Base-by-base conservation (phyloP, 805 yeast species). In the Metschnikowia lochheadii region DNA sequence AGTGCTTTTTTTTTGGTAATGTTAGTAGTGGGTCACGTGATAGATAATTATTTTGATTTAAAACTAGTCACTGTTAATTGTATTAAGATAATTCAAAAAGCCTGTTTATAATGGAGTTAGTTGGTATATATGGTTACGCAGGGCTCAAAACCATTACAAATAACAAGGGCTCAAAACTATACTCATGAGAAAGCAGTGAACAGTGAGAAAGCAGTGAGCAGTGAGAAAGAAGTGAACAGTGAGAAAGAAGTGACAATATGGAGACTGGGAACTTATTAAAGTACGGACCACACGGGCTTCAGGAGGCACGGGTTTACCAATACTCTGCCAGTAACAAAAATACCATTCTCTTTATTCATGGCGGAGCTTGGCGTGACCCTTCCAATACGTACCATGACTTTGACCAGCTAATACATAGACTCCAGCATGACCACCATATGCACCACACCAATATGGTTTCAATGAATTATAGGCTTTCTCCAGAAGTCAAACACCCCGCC, bases 291-390 rank as follows among this genome's bases (percentile, higher is more conserved):
- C 66, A 72, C 54, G 62, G 60, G 3, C 63, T 72, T 26, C 76
- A 73, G 44, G 48, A 44, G 15, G 36, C 70, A 33, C 68, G 64
- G 50, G 51, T 66, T 1, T 70, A 66, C 53, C 56, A 59, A n/a
- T 54, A 53, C 40, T 6, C 43, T 4, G 51, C 50, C 2, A 51
- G 44, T 15, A 44, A 44, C 18, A 49, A 61, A 2, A 49, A 50
- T 20, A 65, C 78, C 17, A 48, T 80, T 5, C 75, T 87, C 0
- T 83, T 82, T 56, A 76, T 89, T 37, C 96, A 89, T 66, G 96
- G 96, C 1, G 96, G 96, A 0, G 95, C 90, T 0, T 89, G 96
- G 96, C 73, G 88, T 53, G 95, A 86, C 60, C 80, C 82, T 1
- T 62, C 54, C 2, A 84, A 85, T 61, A 84, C 90, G 0, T 76